Evolutionary conservation across 2,329 filamentous ascomycete species (phyloP).

Genomic region (Penicillium fuscoglaucum): DNA sequence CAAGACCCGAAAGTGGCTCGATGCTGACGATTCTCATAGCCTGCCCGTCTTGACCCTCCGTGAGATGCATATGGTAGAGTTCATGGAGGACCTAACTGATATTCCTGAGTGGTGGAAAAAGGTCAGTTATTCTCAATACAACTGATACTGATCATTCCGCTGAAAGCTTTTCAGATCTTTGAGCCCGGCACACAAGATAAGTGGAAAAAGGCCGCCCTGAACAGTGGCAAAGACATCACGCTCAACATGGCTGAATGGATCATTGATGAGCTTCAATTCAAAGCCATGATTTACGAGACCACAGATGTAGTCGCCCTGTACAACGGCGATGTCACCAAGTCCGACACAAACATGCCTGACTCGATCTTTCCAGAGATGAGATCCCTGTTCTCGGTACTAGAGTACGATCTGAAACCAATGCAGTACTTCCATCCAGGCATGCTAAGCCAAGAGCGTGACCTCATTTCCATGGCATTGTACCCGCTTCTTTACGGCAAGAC

Average conservation of each 20-base stretch:
- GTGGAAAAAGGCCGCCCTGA: slow-evolving; percentile 35
- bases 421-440: slow-evolving; percentile 64
- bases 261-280: slow-evolving; percentile 52
- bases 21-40: slow-evolving; percentile 15
- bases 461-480: slow-evolving; percentile 65
- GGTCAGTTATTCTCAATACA: slow-evolving; percentile 12
- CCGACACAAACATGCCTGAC: slow-evolving; percentile 49
- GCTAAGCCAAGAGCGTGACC: slow-evolving; percentile 57
- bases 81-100: slow-evolving; percentile 46
- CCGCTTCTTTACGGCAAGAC: slow-evolving; percentile 49
- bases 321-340: slow-evolving; percentile 55
- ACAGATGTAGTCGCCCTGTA: slow-evolving; percentile 47
- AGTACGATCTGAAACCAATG: slow-evolving; percentile 50
- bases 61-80: slow-evolving; percentile 41
- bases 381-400: slow-evolving; percentile 49
- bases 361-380: slow-evolving; percentile 46
- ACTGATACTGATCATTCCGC: background rate
- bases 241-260: slow-evolving; percentile 41
- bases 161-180: slow-evolving; percentile 27
- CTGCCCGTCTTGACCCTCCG: slow-evolving; percentile 36
- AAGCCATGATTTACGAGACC: slow-evolving; percentile 49
- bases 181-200: slow-evolving; percentile 32
- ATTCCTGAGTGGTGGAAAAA: slow-evolving; percentile 44
- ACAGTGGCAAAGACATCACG: slow-evolving; percentile 31
- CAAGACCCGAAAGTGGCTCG: background rate